Percentiles rank a stretch among this genome's conserved stretches.
Evolutionary conservation across 2,329 filamentous ascomycete species (phyloP).

Genomic region (Scorias spongiosa): DNA sequence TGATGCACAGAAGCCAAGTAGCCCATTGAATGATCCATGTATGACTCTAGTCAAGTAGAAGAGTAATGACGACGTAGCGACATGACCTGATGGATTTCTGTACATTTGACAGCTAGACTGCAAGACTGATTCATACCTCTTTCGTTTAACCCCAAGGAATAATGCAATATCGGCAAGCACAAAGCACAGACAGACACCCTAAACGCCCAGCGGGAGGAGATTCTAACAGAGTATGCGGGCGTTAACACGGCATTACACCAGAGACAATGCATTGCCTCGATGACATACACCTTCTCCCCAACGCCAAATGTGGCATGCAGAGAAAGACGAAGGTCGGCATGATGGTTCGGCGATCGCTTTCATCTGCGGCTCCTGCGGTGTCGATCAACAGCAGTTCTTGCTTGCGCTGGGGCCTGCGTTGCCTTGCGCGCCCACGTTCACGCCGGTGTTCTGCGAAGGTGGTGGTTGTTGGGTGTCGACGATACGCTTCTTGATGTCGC

Average conservation of each 20-base stretch:
- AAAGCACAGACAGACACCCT: background rate
- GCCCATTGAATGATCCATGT: too few species aligned
- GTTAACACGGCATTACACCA: too few species aligned
- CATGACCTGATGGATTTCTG: background rate
- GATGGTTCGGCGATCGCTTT: too few species aligned
- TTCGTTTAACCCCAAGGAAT: background rate
- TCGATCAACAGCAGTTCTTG: constrained; percentile 50
- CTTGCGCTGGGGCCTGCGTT: constrained; percentile 17
- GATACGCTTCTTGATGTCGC: constrained; percentile 96
- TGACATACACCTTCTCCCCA: too few species aligned
- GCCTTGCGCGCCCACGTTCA: constrained; percentile 16
- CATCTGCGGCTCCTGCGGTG: background rate
- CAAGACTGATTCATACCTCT: background rate
- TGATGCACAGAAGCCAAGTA: too few species aligned
- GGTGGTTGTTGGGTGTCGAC: constrained; percentile 60
- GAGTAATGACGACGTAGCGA: too few species aligned
- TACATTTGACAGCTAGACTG: background rate
- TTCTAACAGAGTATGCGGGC: too few species aligned
- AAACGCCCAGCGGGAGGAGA: background rate
- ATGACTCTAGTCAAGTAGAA: too few species aligned
- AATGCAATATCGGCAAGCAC: too few species aligned
- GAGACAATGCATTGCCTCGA: too few species aligned
- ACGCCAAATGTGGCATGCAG: too few species aligned
- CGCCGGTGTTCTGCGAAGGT: constrained; percentile 55
- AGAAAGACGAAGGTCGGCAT: too few species aligned